Base-by-base conservation (phyloP, 192 early-diverging fungal species). In the Coemansia sp. region DNA sequence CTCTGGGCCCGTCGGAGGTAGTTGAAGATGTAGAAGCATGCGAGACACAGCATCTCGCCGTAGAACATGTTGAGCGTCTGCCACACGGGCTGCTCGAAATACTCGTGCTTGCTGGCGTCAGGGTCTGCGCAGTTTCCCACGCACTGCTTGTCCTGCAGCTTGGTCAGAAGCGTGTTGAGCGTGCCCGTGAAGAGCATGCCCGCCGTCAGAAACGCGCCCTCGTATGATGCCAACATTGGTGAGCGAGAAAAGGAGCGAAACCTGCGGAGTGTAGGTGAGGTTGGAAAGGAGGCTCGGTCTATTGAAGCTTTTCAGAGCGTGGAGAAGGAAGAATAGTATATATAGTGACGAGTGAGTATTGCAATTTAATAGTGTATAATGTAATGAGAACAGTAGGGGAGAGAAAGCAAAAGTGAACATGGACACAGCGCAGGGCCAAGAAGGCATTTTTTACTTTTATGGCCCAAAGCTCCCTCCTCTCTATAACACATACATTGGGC, bases 51-150 rank as follows among this genome's bases (percentile, higher is more conserved):
- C 37, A 82, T 80, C 64, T 98, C 95, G 43, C 95, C 95, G 29
- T 92, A 64, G 67, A 96, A 98, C 95, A 98, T 98, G 50, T 89
- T 94, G 42, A 98, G 78, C 19, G 95, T 97, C 81, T 96, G 94
- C 88, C 89, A 93, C n/a, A 95, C 77, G 11, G 95, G 95, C 72
- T 98, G 95, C 66, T 98, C 94, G 81, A 92, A 98, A 38, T 85
- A 78, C 38, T 84, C 61, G 34, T 78, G 76, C 15, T 86, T 81
- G 10, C 56, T 58, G 3, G 80, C 77, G 50, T 93, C 85, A 11
- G 85, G 80, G 64, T 81, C 82, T 38, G 89, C 80, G 58, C 95
- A 98, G 79, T 95, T 88, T 7, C 70, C 77, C 24, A 98, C 86
- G 66, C 95, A 98, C 46, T 87, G 83, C 76, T 86, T 87, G 65